Percentiles rank a stretch among this genome's conserved stretches.
These are phyloP conservation scores for Talaromyces sp. DNA, from an alignment of 2,329 filamentous ascomycete genomes.

Conservation along the genomic window DNA sequence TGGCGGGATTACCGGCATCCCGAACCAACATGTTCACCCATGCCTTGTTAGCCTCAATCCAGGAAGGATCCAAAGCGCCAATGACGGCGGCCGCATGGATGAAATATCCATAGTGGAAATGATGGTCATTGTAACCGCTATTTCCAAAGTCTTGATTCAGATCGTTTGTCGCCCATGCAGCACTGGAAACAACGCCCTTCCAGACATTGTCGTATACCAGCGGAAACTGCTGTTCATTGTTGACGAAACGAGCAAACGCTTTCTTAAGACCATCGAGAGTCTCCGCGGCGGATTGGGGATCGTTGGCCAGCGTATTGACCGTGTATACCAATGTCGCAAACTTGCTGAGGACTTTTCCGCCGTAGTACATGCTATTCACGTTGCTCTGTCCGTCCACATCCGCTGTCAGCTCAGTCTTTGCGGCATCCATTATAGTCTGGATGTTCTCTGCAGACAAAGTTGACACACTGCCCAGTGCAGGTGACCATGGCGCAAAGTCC, in stretches of 20 bases:
- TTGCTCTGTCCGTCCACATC: constrained; percentile 68
- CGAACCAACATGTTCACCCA: constrained; percentile 81
- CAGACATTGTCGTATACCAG: constrained; percentile 56
- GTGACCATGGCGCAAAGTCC: constrained; percentile 72
- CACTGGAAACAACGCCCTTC: constrained; percentile 75
- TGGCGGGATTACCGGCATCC: constrained; percentile 72
- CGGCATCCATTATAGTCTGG: constrained; percentile 54
- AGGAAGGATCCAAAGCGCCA: constrained; percentile 67
- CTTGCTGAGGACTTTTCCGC: constrained; percentile 77
- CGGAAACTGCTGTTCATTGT: constrained; percentile 61
- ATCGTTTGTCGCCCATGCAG: constrained; percentile 64
- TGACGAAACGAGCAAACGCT: constrained; percentile 60
- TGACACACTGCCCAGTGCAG: constrained; percentile 35
- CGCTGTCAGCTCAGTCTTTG: constrained; percentile 68
- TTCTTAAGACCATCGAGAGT: constrained; percentile 59
- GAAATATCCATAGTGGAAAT: constrained; percentile 73
- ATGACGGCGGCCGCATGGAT: constrained; percentile 82
- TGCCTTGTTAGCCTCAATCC: constrained; percentile 66
- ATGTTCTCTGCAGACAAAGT: constrained; percentile 47
- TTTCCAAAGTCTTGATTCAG: constrained; percentile 81
- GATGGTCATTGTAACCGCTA: constrained; percentile 63
- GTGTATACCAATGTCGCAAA: constrained; percentile 66
- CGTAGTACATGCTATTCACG: constrained; percentile 85
- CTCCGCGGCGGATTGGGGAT: constrained; percentile 50
- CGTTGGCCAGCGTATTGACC: constrained; percentile 56